Conservation (phyloP, 805 yeast genomes). For the Pichia ethanolica region DNA sequence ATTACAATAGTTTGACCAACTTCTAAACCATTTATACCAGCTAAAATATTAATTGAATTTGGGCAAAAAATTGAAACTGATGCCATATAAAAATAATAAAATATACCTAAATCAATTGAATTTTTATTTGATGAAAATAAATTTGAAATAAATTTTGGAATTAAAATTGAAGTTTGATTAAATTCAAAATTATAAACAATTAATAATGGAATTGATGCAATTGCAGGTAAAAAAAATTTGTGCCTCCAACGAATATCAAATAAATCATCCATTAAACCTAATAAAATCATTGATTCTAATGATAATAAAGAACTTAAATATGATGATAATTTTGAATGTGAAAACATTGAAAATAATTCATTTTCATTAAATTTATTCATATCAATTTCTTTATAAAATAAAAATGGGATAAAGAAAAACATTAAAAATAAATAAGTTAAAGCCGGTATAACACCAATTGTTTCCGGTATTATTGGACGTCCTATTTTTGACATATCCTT, state of each 20-base stretch:
- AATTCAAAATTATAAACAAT: constrained; percentile 91
- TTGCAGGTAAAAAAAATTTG: constrained; percentile 90
- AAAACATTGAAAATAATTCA: constrained; percentile 44
- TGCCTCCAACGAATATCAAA: constrained; percentile 97
- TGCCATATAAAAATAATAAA: constrained; percentile 87
- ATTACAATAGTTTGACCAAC: constrained; percentile 89
- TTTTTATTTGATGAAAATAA: constrained; percentile 28
- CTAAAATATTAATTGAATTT: constrained; percentile 88
- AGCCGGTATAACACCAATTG: constrained; percentile 87
- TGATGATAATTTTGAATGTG: constrained; percentile 77
- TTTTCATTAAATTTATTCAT: constrained; percentile 48
- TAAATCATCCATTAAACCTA: constrained; percentile 90
- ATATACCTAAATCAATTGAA: constrained; percentile 64
- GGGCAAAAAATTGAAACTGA: constrained; percentile 91
- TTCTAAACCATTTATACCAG: constrained; percentile 95
- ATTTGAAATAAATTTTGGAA: constrained; percentile 60
- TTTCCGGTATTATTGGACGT: constrained; percentile 76
- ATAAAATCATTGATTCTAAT: constrained; percentile 70
- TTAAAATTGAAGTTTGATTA: constrained; percentile 79
- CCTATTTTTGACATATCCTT: constrained; percentile 72
- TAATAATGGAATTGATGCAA: constrained; percentile 85
- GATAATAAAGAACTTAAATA: constrained; percentile 81
- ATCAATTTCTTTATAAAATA: constrained; percentile 52
- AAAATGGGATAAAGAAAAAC: constrained; percentile 80
- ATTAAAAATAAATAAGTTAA: constrained; percentile 71